Base-by-base conservation (phyloP, 164 flowering plant genomes). In the Liquidambar formosana region DNA sequence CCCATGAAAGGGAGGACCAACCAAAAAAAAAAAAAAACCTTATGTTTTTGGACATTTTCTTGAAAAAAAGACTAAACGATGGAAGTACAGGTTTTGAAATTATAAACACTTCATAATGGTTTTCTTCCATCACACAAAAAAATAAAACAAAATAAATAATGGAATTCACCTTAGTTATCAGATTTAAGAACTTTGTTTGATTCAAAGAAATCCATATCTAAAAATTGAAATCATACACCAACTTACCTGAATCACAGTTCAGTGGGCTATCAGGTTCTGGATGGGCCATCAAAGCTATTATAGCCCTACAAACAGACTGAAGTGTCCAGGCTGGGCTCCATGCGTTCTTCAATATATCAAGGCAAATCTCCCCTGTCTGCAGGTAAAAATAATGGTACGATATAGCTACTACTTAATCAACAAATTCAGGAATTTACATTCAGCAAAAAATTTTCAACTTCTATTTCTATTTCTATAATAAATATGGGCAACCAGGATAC, bases 321-420 rank as follows among this genome's bases (percentile, higher is more conserved):
- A 95, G 89, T 21, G 97, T 95, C 99, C 99, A 95, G 68, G 99
- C 99, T 49, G 99, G 97, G 76, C 99, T 95, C 97, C 99, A 95
- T 11, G 97, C 97, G 82, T 86, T 95, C 83, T 95, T 95, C 85
- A 95, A 78, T 64, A 95, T 95, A 79, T 95, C 99, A 51, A 95
- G 89, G 81, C 97, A 93, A 67, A 93, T 95, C 83, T 95, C 99
- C 70, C 97, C 99, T 1, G 99, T 89, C 99, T 94, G 82, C 71
- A 71, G 13, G 43, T 59, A 67, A 69, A 23, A 15, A 57, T 14
- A 44, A 18, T 65, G 46, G 23, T 47, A 5, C 10, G 45, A 43
- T 51, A 57, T 15, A 67, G 57, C 38, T 23, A 56, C 48, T 8
- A 47, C 28, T 15, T 3, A n/a, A 64, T 25, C 18, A 48, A 22